Base-by-base conservation (phyloP, 192 early-diverging fungal species). In the Podila minutissima region DNA sequence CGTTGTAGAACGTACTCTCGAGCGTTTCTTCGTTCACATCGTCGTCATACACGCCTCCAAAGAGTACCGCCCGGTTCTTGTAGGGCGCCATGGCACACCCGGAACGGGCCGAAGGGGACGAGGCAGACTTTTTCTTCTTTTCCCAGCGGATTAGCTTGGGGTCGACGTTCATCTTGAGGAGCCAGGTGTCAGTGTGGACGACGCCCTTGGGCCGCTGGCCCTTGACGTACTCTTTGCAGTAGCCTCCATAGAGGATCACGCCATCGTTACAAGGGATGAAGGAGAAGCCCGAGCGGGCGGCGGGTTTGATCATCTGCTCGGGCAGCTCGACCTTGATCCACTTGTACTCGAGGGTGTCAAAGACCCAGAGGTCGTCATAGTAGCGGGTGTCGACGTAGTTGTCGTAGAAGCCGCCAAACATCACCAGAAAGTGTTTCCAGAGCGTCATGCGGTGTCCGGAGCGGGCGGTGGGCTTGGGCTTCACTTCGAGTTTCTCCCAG, bases 401-500 rank as follows among this genome's bases (percentile, higher is more conserved):
- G 64, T 84, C 84, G 55, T 86, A 82, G 53, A 86, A 86, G 17
- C 92, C 92, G 22, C 92, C 92, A 86, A 87, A 93, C 60, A 92
- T 70, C 13, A 93, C 74, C 49, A 93, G 69, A 26, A 86, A 84
- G 64, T 92, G 83, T 69, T 92, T 91, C 89, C 89, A 92, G 49
- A 88, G 62, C 31, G 75, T 73, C 90, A 91, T 91, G 20, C 91
- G 87, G 66, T 92, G 91, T 6, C 91, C 91, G 12, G 88, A 90
- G 3, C 91, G 74, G 1, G 91, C 86, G 28, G 89, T 73, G 2
- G 88, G 89, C 37, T 77, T 84, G 29, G 82, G 77, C 28, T 82
- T 83, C 15, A 90, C 72, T 35, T 93, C 91, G 10, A 94, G 75
- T 74, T 90, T 88, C 64, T 92, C 91, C 93, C 93, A 94, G 9